Percentiles rank a stretch among this genome's conserved stretches.
phyloP scores from a whole-genome alignment of 257 asterid species.

The Ehretia macrophylla region DNA sequence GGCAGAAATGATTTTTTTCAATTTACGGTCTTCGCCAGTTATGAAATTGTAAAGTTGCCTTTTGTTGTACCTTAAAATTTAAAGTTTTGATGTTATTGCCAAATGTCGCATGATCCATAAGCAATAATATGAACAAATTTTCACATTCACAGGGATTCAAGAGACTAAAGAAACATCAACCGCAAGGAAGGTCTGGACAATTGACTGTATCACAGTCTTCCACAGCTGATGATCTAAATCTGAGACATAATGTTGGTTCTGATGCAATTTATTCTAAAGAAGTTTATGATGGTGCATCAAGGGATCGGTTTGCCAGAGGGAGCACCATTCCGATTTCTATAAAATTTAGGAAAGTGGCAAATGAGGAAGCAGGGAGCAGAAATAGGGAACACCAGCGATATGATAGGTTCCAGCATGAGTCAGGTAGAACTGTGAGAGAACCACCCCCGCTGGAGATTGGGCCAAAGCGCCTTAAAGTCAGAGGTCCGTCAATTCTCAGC shows the following conservation, averaged over 20 bases:
- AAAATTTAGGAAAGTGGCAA: slow-evolving; percentile 48
- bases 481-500: slow-evolving; percentile 67
- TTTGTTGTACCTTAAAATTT: not conserved
- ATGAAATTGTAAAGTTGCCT: not conserved
- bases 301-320: slow-evolving; percentile 34
- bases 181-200: slow-evolving; percentile 36
- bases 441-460: slow-evolving; percentile 40
- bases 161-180: slow-evolving; percentile 61
- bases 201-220: slow-evolving; percentile 29
- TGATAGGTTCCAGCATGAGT: slow-evolving; percentile 25
- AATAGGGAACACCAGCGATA: slow-evolving; percentile 24
- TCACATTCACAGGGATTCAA: slow-evolving; percentile 44
- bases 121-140: slow-evolving; percentile 1
- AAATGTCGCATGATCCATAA: not conserved
- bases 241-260: slow-evolving; percentile 10
- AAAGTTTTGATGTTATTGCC: not conserved
- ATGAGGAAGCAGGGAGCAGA: slow-evolving; percentile 29
- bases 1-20: not conserved
- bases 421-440: slow-evolving; percentile 34
- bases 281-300: slow-evolving; percentile 20
- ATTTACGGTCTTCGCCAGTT: not conserved
- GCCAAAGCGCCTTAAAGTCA: slow-evolving; percentile 65
- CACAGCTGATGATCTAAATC: slow-evolving; percentile 16
- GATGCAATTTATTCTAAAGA: slow-evolving; percentile 30
- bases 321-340: slow-evolving; percentile 45